A percentile compares a stretch with the other conserved stretches of the same genome.
phyloP scores from a whole-genome alignment of 2,329 filamentous ascomycete genomes.

The Xylariaceae sp. region DNA sequence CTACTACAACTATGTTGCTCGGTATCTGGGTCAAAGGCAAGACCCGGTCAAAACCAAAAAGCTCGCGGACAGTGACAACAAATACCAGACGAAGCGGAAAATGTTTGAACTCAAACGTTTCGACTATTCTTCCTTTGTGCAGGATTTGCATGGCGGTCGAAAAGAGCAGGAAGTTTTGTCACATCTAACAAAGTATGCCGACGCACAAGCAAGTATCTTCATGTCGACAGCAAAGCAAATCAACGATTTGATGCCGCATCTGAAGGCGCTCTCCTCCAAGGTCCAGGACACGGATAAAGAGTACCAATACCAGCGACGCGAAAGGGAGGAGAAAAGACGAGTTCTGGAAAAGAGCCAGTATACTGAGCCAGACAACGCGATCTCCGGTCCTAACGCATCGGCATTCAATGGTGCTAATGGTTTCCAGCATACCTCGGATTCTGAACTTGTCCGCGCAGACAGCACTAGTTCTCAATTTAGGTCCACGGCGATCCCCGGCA shows the following conservation, averaged over 20 bases:
- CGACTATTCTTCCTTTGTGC: constrained; percentile 98
- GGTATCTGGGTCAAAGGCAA: constrained; percentile 92
- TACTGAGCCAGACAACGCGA: constrained; percentile 60
- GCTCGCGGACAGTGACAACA: constrained; percentile 86
- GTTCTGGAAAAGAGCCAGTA: constrained; percentile 80
- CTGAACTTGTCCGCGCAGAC: constrained; percentile 66
- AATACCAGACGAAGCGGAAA: constrained; percentile 88
- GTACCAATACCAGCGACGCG: constrained; percentile 90
- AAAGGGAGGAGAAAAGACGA: constrained; percentile 89
- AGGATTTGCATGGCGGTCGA: constrained; percentile 96
- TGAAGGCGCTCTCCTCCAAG: constrained; percentile 82
- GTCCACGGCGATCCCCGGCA: constrained; percentile 45
- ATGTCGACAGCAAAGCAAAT: constrained; percentile 80
- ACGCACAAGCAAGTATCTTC: constrained; percentile 80
- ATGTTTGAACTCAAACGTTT: constrained; percentile 97
- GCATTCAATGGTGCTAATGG: constrained; percentile 40
- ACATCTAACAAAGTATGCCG: constrained; percentile 88
- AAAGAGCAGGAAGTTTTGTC: constrained; percentile 97
- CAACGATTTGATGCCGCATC: constrained; percentile 77
- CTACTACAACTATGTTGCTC: constrained; percentile 91
- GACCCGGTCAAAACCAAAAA: constrained; percentile 98
- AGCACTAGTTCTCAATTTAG: constrained; percentile 67
- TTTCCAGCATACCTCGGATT: constrained; percentile 53
- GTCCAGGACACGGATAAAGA: constrained; percentile 95
- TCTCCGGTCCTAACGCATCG: constrained; percentile 35